Percentiles rank a stretch among this genome's conserved stretches.
phyloP scores from a whole-genome alignment of 2,329 filamentous ascomycete genomes.

The Exserohilum rostratum region DNA sequence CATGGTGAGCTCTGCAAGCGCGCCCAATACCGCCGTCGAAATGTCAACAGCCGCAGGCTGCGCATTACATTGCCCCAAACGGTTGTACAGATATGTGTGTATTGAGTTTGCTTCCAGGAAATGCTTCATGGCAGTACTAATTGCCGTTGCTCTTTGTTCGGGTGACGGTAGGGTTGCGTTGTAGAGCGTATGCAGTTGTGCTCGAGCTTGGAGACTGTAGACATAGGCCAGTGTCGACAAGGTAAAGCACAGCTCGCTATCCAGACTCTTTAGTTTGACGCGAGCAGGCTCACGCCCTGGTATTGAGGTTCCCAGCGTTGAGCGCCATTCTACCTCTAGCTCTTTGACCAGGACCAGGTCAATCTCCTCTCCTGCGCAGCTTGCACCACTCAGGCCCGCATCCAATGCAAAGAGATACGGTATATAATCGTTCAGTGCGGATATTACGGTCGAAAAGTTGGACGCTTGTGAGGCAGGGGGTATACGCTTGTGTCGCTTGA shows the following conservation, averaged over 20 bases:
- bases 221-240: slow-evolving; percentile 78
- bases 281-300: slow-evolving; percentile 65
- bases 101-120: slow-evolving; percentile 80
- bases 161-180: slow-evolving; percentile 59
- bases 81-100: slow-evolving; percentile 71
- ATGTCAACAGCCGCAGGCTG: slow-evolving; percentile 50
- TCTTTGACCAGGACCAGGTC: slow-evolving; percentile 70
- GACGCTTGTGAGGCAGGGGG: slow-evolving; percentile 71
- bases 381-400: slow-evolving; percentile 66
- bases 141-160: slow-evolving; percentile 71
- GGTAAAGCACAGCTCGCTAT: slow-evolving; percentile 82
- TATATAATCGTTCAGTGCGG: slow-evolving; percentile 76
- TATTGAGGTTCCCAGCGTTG: slow-evolving; percentile 71
- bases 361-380: slow-evolving; percentile 65
- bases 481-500: slow-evolving; percentile 92
- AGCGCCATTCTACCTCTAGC: slow-evolving; percentile 79
- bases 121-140: slow-evolving; percentile 76
- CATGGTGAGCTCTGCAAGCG: slow-evolving; percentile 67
- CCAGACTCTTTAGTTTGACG: slow-evolving; percentile 73
- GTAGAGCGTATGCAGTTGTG: slow-evolving; percentile 75
- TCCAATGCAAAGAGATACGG: slow-evolving; percentile 83
- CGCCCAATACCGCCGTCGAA: slow-evolving; percentile 51
- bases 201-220: slow-evolving; percentile 73
- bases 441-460: slow-evolving; percentile 72
- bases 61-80: slow-evolving; percentile 53